Evolutionary conservation across 2,329 filamentous ascomycete species (phyloP), one percentile per base, ranked within the genome.

Genomic region (Scopulariopsis brevicaulis): DNA sequence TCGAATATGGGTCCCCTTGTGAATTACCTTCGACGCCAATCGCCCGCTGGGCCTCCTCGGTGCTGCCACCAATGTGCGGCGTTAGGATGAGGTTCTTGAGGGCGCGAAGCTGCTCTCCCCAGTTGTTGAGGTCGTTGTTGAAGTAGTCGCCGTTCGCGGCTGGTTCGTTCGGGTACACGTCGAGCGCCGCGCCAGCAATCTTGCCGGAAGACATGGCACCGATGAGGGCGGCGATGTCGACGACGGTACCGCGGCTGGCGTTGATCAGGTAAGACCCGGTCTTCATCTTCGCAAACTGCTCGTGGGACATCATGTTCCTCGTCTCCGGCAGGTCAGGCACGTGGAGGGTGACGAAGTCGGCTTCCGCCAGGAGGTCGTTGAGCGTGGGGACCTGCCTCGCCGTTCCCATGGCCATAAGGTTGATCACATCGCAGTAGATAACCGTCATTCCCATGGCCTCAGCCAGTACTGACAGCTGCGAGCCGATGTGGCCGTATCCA

Each of bases 401-500:
- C 12, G 89, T 96, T 58, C 94, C 94, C 69, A 99, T 76, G 52
- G 89, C 88, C 94, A 99, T 99, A 64, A 97, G 80, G 64, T 92
- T 96, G 62, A 96, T 74, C 7, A 96, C 85, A 71, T 99, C 94
- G 72, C 95, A 97, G 79, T 96, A 99, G 66, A 97, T 92, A 67
- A 99, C 94, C 18, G 81, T 85, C 93, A 99, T 96, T 55, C 94
- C 94, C 91, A 99, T 96, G 25, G 93, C 85, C 73, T 99, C 94
- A 32, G 94, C 92, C 62, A 99, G 78, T 50, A 99, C 94, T 0
- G 92, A 97, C 62, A 99, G 77, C 73, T 99, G 94, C 56, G 90
- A 92, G 62, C 94, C 94, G 69, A 99, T 97, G 70, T 99, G 94
- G 61, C 94, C 94, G 68, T 99, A 99, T 34, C 94, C 94, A 63